phyloP scores from a whole-genome alignment of 2,329 filamentous ascomycete species.

The Nemania serpens region DNA sequence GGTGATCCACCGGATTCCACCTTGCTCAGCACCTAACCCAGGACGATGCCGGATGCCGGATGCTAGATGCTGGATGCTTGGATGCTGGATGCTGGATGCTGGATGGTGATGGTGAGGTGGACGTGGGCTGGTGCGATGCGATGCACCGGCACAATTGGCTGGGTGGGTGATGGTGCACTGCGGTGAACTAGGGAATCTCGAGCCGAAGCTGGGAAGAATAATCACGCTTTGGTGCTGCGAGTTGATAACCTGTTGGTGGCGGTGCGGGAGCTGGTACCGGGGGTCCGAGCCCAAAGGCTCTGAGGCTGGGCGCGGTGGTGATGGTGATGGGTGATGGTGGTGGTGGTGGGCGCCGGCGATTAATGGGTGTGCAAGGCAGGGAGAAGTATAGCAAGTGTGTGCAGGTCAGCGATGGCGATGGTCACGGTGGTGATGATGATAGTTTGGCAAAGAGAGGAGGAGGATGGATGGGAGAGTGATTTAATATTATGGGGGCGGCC shows the following conservation, averaged over 20 bases:
- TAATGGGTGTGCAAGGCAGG: conserved; percentile 27
- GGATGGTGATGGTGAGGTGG: conserved; percentile 26
- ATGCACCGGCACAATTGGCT: conserved; percentile 16
- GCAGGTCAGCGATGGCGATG: conserved; percentile 24
- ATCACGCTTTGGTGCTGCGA: conserved; percentile 6
- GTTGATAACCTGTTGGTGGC: conserved; percentile 5
- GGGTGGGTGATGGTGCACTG: conserved; percentile 8
- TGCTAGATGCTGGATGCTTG: no score
- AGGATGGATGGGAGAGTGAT: conserved; percentile 35
- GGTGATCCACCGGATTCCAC: conserved; percentile 35
- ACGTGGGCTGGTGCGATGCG: conserved; percentile 19
- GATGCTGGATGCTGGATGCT: conserved; percentile 19
- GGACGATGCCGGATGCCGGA: no score
- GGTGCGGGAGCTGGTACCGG: conserved; percentile 9
- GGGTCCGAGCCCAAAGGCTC: background rate
- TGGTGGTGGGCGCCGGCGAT: conserved; percentile 16
- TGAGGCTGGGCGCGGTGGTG: conserved; percentile 20
- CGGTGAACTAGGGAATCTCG: background rate
- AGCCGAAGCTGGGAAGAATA: conserved; percentile 6
- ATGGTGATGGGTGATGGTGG: conserved; percentile 24
- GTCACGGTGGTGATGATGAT: conserved; percentile 27
- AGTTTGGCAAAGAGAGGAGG: conserved; percentile 25
- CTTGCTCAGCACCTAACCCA: conserved; percentile 21
- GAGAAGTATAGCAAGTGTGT: conserved; percentile 11
- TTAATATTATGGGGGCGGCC: conserved; percentile 45